Conservation (phyloP, 2,329 filamentous ascomycete genomes). For the Fusarium chaquense region DNA sequence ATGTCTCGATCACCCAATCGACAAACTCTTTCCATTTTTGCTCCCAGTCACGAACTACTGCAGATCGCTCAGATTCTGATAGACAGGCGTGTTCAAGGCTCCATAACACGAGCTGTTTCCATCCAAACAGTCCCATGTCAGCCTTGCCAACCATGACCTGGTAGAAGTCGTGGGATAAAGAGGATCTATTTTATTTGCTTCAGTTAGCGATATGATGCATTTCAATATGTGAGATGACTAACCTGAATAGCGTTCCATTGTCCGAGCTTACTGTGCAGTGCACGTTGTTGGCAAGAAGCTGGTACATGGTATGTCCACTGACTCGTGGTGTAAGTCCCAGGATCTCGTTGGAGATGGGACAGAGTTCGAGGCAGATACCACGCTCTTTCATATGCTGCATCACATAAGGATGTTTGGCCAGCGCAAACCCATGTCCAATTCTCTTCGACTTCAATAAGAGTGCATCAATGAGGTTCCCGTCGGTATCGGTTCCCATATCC, state of each 20-base stretch:
- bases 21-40: constrained; percentile 70
- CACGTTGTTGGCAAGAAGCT: constrained; percentile 76
- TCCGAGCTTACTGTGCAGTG: constrained; percentile 81
- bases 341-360: constrained; percentile 82
- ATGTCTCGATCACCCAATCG: constrained; percentile 60
- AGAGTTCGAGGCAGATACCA: constrained; percentile 79
- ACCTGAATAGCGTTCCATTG: constrained; percentile 80
- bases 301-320: constrained; percentile 75
- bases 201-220: constrained; percentile 2
- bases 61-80: constrained; percentile 55
- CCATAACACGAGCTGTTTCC: constrained; percentile 76
- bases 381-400: constrained; percentile 72
- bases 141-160: constrained; percentile 77
- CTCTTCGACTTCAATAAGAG: constrained; percentile 74
- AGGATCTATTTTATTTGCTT: constrained; percentile 65
- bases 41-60: constrained; percentile 61
- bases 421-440: constrained; percentile 79
- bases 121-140: constrained; percentile 75
- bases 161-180: constrained; percentile 81
- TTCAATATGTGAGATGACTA: constrained; percentile 34
- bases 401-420: constrained; percentile 74
- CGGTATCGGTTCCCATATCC: constrained; percentile 71
- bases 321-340: constrained; percentile 75
- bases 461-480: constrained; percentile 77
- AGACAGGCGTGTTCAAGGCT: constrained; percentile 72